Conservation (phyloP, 202 grass and related monocot species). For the Zizania palustris region DNA sequence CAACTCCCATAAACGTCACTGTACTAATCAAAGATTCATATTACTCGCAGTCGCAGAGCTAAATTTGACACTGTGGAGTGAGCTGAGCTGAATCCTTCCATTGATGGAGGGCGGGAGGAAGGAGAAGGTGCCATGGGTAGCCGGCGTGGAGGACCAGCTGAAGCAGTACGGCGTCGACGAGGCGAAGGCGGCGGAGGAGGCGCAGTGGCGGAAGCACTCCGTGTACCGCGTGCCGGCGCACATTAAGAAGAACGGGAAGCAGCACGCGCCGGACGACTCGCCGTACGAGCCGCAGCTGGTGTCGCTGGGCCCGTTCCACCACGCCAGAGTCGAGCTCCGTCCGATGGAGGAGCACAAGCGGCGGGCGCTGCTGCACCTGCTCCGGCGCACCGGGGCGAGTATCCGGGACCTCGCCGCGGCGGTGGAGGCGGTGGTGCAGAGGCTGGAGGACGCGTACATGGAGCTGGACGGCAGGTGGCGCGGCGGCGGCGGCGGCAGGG, state of each 20-base stretch:
- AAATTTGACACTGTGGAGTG: no score
- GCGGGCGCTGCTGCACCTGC: constrained; percentile 48
- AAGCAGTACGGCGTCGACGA: not conserved
- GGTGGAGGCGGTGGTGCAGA: constrained; percentile 29
- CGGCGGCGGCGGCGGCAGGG: constrained; percentile 6
- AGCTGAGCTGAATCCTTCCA: not conserved
- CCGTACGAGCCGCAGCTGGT: constrained; percentile 47
- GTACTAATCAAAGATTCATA: no score
- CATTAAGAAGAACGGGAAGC: not conserved
- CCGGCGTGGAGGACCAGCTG: not conserved
- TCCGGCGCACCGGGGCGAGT: constrained; percentile 33
- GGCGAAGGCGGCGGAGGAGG: not conserved
- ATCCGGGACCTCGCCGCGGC: constrained; percentile 24
- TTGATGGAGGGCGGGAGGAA: not conserved
- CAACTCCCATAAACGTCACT: not conserved
- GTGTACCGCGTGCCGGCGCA: not conserved
- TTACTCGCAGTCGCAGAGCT: no score
- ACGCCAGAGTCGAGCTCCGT: constrained; percentile 17
- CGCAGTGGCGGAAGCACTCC: not conserved
- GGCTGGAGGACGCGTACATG: constrained; percentile 44
- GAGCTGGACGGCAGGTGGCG: constrained; percentile 44
- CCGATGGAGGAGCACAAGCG: constrained; percentile 72
- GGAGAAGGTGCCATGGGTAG: not conserved
- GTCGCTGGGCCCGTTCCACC: constrained; percentile 62
- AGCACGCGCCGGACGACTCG: not conserved